phyloP scores from a whole-genome alignment of 2,329 filamentous ascomycete genomes.

The Paecilomyces variotii region DNA sequence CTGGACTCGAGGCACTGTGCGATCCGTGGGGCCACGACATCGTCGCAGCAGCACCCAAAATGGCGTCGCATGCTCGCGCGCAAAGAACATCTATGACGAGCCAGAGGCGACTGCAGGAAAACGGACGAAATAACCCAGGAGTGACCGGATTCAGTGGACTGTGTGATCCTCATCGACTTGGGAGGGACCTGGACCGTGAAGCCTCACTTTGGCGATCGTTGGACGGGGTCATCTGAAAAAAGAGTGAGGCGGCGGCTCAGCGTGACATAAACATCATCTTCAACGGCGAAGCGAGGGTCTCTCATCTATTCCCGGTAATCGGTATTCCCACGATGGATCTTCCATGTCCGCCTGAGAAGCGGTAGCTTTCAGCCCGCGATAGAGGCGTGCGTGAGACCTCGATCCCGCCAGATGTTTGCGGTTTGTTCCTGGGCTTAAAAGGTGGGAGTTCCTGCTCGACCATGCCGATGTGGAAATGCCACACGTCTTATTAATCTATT shows the following conservation, averaged over 20 bases:
- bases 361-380: not conserved
- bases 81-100: constrained; percentile 5
- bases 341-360: not conserved
- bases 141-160: not conserved
- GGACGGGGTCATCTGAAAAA: not conserved
- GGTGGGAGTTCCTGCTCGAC: not conserved
- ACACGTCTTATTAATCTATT: not conserved
- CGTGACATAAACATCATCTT: not conserved
- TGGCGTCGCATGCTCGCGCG: constrained; percentile 15
- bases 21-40: constrained; percentile 29
- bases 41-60: constrained; percentile 17
- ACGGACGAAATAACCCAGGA: not conserved
- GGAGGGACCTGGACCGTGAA: not conserved
- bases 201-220: not conserved
- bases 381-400: not conserved
- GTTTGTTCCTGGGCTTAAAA: not conserved
- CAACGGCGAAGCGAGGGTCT: not conserved
- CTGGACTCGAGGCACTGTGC: constrained; percentile 2
- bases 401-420: not conserved
- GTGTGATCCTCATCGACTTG: not conserved
- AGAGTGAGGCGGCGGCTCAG: not conserved
- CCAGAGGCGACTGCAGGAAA: constrained; percentile 2
- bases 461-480: not conserved
- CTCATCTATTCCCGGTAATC: not conserved
- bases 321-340: not conserved